Percentiles rank a stretch among this genome's conserved stretches.
Conservation (phyloP, 2,329 filamentous ascomycete species). For the Aspergillus sojae region DNA sequence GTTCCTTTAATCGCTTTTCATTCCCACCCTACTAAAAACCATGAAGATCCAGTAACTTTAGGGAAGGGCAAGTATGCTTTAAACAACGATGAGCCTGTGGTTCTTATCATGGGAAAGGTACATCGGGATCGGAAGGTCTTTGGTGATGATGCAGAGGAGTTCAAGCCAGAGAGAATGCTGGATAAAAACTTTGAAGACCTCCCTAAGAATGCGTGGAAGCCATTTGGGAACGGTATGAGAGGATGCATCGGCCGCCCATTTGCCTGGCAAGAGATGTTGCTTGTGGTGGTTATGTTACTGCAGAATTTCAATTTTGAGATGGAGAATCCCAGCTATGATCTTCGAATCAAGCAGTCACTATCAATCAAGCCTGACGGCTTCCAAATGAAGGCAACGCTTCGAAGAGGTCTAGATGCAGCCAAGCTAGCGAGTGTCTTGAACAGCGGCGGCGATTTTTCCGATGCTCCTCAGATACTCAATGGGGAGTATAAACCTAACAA, state of each 20-base stretch:
- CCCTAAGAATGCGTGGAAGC: conserved; percentile 68
- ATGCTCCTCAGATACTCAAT: conserved; percentile 12
- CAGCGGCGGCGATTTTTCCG: conserved; percentile 11
- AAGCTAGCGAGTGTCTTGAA: conserved; percentile 44
- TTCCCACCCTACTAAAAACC: conserved; percentile 47
- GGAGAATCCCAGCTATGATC: conserved; percentile 56
- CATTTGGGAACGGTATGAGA: conserved; percentile 72
- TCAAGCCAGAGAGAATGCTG: conserved; percentile 72
- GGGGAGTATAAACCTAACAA: conserved; percentile 25
- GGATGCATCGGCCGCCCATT: conserved; percentile 74
- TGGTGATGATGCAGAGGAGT: conserved; percentile 66
- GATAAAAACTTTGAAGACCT: conserved; percentile 69
- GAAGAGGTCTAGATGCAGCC: conserved; percentile 52
- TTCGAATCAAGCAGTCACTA: conserved; percentile 42
- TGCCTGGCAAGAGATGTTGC: conserved; percentile 71
- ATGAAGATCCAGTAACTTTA: conserved; percentile 50
- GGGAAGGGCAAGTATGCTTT: conserved; percentile 65
- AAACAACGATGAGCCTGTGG: conserved; percentile 54
- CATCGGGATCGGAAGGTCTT: conserved; percentile 67
- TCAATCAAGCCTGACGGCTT: conserved; percentile 58
- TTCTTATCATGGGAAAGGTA: conserved; percentile 54
- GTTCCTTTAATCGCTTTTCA: conserved; percentile 58
- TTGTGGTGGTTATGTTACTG: conserved; percentile 65
- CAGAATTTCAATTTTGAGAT: conserved; percentile 72
- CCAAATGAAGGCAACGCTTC: conserved; percentile 60